These are phyloP conservation scores for Elaphomyces granulatus DNA, from an alignment of 495 filamentous ascomycete genomes.

Conservation along the genomic window DNA sequence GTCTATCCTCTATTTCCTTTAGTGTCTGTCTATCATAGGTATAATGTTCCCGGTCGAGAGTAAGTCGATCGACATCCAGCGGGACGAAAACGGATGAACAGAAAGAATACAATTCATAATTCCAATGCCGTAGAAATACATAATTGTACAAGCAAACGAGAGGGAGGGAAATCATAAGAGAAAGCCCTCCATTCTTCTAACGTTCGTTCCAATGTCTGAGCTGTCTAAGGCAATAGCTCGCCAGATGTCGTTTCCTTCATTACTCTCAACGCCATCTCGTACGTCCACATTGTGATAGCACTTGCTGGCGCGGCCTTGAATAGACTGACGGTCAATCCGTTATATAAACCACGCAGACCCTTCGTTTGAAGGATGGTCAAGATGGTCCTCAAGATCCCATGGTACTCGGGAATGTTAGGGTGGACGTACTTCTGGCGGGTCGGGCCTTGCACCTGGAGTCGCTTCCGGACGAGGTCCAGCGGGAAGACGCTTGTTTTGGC, in stretches of 20 bases:
- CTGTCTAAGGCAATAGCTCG: too few relatives aligned
- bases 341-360: conserved; percentile 69
- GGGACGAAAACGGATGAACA: too few relatives aligned
- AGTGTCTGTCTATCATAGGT: too few relatives aligned
- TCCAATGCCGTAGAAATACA: too few relatives aligned
- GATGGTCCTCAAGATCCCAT: conserved; percentile 50
- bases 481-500: conserved; percentile 89
- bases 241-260: conserved; percentile 39
- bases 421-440: conserved; percentile 64
- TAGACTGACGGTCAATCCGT: conserved; percentile 75
- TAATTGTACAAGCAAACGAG: too few relatives aligned
- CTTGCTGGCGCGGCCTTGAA: conserved; percentile 90
- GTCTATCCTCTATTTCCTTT: too few relatives aligned
- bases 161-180: too few relatives aligned
- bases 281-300: conserved; percentile 98
- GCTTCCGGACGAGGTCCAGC: conserved; percentile 83
- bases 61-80: too few relatives aligned
- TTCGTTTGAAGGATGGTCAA: conserved; percentile 52
- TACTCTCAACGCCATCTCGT: conserved; percentile 55
- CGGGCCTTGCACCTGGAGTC: conserved; percentile 91
- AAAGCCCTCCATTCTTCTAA: too few relatives aligned
- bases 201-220: too few relatives aligned
- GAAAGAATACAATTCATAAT: too few relatives aligned
- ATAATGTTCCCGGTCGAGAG: too few relatives aligned
- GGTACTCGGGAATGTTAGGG: conserved; percentile 76